phyloP scores from a whole-genome alignment of 768 basidiomycete species.

The Leccinum pellstonianum region DNA sequence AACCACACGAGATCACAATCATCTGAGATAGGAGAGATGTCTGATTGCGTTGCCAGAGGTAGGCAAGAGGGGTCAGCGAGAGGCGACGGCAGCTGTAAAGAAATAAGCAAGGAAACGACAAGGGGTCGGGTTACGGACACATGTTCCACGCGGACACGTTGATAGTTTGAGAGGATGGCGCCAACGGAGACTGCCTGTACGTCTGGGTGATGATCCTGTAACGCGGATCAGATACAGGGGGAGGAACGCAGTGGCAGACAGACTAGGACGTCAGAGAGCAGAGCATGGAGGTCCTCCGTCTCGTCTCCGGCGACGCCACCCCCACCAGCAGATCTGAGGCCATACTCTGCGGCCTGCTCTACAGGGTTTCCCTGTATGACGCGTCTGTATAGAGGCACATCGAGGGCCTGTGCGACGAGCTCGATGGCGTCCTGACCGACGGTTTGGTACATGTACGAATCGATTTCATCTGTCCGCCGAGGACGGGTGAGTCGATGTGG shows the following conservation, averaged over 20 bases:
- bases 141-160: constrained; percentile 95
- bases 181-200: constrained; percentile 88
- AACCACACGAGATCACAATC: constrained; percentile 31
- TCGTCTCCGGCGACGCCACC: constrained; percentile 80
- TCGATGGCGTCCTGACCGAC: constrained; percentile 95
- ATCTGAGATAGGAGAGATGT: constrained; percentile 76
- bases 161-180: constrained; percentile 96
- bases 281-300: constrained; percentile 85
- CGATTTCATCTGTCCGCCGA: constrained; percentile 80
- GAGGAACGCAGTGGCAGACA: constrained; percentile 9
- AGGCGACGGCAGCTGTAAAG: constrained; percentile 72
- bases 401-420: constrained; percentile 79
- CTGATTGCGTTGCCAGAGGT: constrained; percentile 94
- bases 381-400: constrained; percentile 80
- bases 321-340: constrained; percentile 50
- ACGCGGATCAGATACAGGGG: constrained; percentile 2
- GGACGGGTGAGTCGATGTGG: constrained; percentile 5
- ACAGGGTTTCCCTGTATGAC: constrained; percentile 81
- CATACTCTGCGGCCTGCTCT: constrained; percentile 85
- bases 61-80: constrained; percentile 74
- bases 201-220: constrained; percentile 73
- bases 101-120: constrained; percentile 3
- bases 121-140: constrained; percentile 54
- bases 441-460: constrained; percentile 98
- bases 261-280: constrained; percentile 80